These are phyloP conservation scores for Amaranthus tricolor DNA, from an alignment of 179 eudicot species.

Conservation along the genomic window DNA sequence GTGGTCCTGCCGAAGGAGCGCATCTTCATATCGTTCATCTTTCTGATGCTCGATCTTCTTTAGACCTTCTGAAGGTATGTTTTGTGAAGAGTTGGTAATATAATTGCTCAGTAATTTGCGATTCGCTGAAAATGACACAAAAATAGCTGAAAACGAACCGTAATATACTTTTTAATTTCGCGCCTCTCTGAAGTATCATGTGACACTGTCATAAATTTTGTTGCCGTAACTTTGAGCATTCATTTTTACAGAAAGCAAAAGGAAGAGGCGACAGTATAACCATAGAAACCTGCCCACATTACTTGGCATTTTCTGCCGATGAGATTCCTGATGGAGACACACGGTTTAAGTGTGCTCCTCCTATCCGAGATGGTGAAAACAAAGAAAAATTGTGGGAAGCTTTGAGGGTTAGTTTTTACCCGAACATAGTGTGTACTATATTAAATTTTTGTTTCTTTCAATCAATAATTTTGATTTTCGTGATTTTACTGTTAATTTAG, in stretches of 20 bases:
- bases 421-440: neutral
- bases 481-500: conserved; percentile 35
- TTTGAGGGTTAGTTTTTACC: conserved; percentile 51
- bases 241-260: conserved; percentile 70
- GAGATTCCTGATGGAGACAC: conserved; percentile 94
- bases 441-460: conserved; percentile 1
- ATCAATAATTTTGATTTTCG: neutral
- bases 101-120: too few species aligned
- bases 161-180: too few species aligned
- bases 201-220: neutral
- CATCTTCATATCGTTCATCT: conserved; percentile 97
- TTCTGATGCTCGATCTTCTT: conserved; percentile 79
- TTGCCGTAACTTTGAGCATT: neutral
- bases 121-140: too few species aligned
- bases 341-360: conserved; percentile 94
- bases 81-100: neutral
- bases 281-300: conserved; percentile 95
- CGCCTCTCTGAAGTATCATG: neutral
- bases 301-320: conserved; percentile 89
- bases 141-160: too few species aligned
- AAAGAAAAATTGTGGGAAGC: conserved; percentile 83
- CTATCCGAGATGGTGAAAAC: conserved; percentile 82
- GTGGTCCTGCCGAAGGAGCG: conserved; percentile 92
- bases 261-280: conserved; percentile 81
- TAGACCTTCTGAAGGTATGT: conserved; percentile 79